These are phyloP conservation scores for Avicennia marina DNA, from an alignment of 257 asterid species.

Conservation along the genomic window DNA sequence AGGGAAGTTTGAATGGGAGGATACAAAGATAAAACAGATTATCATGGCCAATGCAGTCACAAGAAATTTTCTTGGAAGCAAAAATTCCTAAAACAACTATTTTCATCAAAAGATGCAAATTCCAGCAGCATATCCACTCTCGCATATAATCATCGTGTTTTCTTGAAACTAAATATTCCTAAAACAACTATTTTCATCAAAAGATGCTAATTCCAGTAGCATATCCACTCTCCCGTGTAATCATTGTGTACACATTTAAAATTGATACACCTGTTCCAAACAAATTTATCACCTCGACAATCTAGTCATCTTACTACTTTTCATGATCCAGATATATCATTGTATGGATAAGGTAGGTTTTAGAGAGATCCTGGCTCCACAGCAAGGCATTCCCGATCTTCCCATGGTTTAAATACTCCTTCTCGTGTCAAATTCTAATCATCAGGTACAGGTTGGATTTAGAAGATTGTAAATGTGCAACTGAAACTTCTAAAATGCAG, in stretches of 20 bases:
- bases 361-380: constrained; percentile 1
- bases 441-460: not conserved
- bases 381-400: constrained; percentile 13
- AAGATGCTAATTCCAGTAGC: not conserved
- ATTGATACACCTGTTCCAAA: no score
- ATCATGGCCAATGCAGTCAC: not conserved
- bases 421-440: constrained; percentile 6
- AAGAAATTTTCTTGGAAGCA: constrained; percentile 11
- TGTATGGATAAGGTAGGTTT: not conserved
- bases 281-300: no score
- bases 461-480: no score
- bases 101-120: no score
- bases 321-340: not conserved
- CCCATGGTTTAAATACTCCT: constrained; percentile 24
- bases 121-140: no score
- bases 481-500: no score
- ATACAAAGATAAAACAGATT: not conserved
- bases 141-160: not conserved
- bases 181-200: no score
- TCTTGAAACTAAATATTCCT: no score
- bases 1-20: not conserved
- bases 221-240: not conserved
- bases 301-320: not conserved
- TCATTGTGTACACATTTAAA: not conserved
- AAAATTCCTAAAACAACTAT: no score